These are phyloP conservation scores for Colletotrichum tropicicola DNA, from an alignment of 2,329 filamentous ascomycete species.

Conservation along the genomic window DNA sequence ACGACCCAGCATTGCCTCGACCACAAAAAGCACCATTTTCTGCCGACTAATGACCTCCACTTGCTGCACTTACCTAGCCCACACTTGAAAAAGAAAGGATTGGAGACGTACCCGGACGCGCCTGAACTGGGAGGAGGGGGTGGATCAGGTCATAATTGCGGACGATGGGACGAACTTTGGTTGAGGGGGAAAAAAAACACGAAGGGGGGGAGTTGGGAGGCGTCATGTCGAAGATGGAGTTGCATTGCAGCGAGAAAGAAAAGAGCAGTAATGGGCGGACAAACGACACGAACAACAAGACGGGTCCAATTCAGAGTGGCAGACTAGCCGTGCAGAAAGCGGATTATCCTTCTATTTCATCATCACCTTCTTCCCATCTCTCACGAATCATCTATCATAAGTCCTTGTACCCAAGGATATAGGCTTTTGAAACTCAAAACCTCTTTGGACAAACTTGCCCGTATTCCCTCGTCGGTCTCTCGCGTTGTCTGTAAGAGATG, in stretches of 20 bases:
- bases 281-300: background rate
- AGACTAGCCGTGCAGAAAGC: conserved; percentile 13
- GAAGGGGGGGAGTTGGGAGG: background rate
- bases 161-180: conserved; percentile 16
- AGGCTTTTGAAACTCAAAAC: conserved; percentile 1
- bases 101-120: conserved; percentile 19
- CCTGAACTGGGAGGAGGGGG: conserved; percentile 21
- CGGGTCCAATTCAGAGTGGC: conserved; percentile 4
- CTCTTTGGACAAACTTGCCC: background rate
- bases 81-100: background rate
- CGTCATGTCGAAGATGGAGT: conserved; percentile 1
- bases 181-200: background rate
- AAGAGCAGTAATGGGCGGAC: conserved; percentile 8
- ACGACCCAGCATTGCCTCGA: conserved; percentile 16
- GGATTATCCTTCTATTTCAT: conserved; percentile 23
- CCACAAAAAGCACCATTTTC: background rate
- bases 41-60: conserved; percentile 8
- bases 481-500: background rate
- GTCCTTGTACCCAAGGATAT: background rate
- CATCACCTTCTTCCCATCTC: conserved; percentile 25
- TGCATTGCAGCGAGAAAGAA: conserved; percentile 19
- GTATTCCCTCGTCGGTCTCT: background rate
- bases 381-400: conserved; percentile 18
- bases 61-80: conserved; percentile 3
- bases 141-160: conserved; percentile 23